Evolutionary conservation across 768 basidiomycete species (phyloP), one percentile per base, ranked within the genome.

Genomic region (Psilocybe sp.): DNA sequence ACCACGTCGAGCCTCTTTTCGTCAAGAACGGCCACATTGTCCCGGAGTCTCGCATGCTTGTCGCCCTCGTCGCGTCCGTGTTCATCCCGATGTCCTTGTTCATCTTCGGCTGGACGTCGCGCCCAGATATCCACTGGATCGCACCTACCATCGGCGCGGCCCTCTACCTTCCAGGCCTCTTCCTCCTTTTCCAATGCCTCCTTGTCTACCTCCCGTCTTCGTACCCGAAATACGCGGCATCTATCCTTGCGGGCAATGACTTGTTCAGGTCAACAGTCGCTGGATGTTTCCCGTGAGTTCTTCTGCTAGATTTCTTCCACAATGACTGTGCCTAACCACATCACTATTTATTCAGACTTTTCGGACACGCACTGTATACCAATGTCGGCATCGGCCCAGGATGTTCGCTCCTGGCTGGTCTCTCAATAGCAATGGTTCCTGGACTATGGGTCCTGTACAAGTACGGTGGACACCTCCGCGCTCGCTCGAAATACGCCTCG

Each of bases 81-180:
- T 47, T 47, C 31, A 47, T 47, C 13, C 46, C 46, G 19, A 28
- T 38, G 15, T 47, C 46, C 8, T 13, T 47, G 8, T 39, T 47
- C 10, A 47, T 47, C 36, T 47, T 47, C 15, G 46, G 46, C 3
- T 47, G 46, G 46, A 47, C 46, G 13, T 19, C 46, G n/a, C 33
- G 46, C 37, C 14, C 46, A 10, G 40, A 38, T 39, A 28, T 39
- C 40, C 46, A 36, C 13, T 47, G 46, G 46, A 47, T 47, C 14
- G 46, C 40, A 2, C 46, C 46, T 23, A 47, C 46, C 3, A 47
- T 47, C 11, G 46, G 46, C 32, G 46, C 46, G 20, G 46, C 46
- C 9, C 32, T 47, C 7, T 47, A 47, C 32, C 46, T 47, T 35
- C 46, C 46, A 20, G 46, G 46, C 5, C 46, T 47, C 2, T 47